phyloP scores from a whole-genome alignment of 2,329 filamentous ascomycete genomes.

The Claviceps lovelessii region DNA sequence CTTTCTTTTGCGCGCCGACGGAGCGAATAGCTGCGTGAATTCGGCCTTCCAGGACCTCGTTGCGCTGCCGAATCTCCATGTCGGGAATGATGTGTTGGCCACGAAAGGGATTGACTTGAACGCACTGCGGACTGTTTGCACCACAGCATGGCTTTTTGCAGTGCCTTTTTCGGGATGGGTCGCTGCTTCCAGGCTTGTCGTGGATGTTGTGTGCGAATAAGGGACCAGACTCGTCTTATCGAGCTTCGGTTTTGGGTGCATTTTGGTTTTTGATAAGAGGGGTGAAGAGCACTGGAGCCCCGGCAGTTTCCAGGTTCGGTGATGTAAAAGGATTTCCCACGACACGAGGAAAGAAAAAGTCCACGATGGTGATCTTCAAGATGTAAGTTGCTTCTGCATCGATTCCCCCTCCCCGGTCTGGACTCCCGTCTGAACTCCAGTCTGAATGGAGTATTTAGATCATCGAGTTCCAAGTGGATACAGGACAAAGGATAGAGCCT shows the following conservation, averaged over 20 bases:
- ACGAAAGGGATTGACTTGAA: background rate
- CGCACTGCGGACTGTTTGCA: background rate
- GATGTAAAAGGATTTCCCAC: background rate
- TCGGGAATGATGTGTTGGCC: background rate
- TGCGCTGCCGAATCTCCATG: background rate
- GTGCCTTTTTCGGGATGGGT: background rate
- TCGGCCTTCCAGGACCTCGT: background rate
- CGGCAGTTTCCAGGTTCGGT: background rate
- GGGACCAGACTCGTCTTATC: background rate
- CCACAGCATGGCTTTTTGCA: background rate
- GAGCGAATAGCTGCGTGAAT: background rate
- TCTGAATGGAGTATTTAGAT: background rate
- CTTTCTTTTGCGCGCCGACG: conserved; percentile 1
- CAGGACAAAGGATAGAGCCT: background rate
- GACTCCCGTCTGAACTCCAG: background rate
- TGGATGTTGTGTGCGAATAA: background rate
- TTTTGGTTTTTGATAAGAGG: background rate
- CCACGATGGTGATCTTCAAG: background rate
- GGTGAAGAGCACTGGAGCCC: too few relatives aligned
- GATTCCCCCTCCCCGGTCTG: background rate
- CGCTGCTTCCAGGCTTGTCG: background rate
- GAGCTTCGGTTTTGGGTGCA: background rate
- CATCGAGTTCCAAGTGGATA: background rate
- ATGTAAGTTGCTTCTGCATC: background rate
- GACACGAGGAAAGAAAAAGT: background rate